Conservation (phyloP, 768 basidiomycete species). For the Lyophyllum semitale region DNA sequence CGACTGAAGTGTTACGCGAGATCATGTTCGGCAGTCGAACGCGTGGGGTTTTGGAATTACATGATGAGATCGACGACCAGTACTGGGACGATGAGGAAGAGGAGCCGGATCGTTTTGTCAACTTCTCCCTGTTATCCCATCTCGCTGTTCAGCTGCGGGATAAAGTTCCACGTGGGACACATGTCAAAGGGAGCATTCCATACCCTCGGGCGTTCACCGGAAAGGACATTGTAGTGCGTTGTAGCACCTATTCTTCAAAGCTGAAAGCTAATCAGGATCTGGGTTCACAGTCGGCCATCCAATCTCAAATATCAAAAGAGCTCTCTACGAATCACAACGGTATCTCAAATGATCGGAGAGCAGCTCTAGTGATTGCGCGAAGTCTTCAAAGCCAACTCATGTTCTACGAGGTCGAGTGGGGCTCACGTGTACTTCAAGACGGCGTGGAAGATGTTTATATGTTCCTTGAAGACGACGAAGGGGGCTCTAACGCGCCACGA, state of each 20-base stretch:
- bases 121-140: constrained; percentile 84
- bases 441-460: constrained; percentile 94
- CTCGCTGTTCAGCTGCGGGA: constrained; percentile 87
- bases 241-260: background rate
- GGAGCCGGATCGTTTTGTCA: constrained; percentile 81
- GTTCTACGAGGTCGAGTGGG: constrained; percentile 98
- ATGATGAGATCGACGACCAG: constrained; percentile 48
- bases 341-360: constrained; percentile 71
- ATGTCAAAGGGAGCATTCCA: constrained; percentile 93
- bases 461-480: constrained; percentile 86
- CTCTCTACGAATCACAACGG: constrained; percentile 67
- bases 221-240: constrained; percentile 86
- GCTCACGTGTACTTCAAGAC: constrained; percentile 77
- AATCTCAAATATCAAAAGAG: constrained; percentile 80
- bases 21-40: constrained; percentile 13
- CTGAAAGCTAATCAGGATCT: background rate
- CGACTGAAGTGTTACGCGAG: constrained; percentile 16
- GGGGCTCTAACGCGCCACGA: constrained; percentile 52
- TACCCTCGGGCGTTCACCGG: constrained; percentile 93
- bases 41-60: constrained; percentile 11
- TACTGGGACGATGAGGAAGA: constrained; percentile 44
- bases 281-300: constrained; percentile 74
- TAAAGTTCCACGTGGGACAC: constrained; percentile 83
- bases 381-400: constrained; percentile 90
- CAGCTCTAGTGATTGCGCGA: constrained; percentile 84